Percentiles rank a stretch among this genome's conserved stretches.
phyloP scores from a whole-genome alignment of 495 filamentous ascomycete genomes.

The Podospora comata region DNA sequence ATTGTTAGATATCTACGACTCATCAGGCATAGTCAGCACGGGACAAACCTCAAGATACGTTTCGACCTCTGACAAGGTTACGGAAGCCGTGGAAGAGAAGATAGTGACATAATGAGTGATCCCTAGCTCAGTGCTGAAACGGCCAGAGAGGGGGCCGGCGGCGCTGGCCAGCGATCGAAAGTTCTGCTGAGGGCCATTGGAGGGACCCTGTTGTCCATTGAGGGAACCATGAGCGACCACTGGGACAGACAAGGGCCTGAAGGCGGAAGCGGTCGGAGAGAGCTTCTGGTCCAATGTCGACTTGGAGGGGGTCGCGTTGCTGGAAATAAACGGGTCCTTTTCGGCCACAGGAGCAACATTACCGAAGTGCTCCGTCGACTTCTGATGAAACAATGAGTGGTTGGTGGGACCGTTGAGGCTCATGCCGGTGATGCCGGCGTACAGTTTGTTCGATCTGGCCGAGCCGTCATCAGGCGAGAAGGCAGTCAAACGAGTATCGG shows the following conservation, averaged over 20 bases:
- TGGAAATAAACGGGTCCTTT: constrained; percentile 45
- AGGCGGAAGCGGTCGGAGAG: constrained; percentile 49
- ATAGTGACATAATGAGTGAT: constrained; percentile 42
- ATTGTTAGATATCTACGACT: neutral
- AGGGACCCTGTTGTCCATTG: constrained; percentile 1
- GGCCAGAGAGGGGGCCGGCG: constrained; percentile 1
- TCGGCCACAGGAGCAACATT: constrained; percentile 24
- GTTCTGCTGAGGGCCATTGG: neutral
- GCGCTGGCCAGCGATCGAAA: neutral
- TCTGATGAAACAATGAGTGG: constrained; percentile 15
- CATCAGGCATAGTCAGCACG: neutral
- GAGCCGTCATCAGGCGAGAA: constrained; percentile 61
- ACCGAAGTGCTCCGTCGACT: constrained; percentile 14
- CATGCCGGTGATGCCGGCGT: constrained; percentile 26
- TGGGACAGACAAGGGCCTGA: constrained; percentile 39
- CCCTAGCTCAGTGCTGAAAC: constrained; percentile 37
- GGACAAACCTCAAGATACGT: constrained; percentile 38
- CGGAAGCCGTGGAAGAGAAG: constrained; percentile 24
- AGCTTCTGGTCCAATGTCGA: constrained; percentile 39
- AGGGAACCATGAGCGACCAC: constrained; percentile 33
- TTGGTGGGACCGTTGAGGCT: constrained; percentile 19
- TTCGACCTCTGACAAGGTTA: constrained; percentile 34
- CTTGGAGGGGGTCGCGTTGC: constrained; percentile 26
- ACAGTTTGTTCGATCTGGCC: constrained; percentile 32
- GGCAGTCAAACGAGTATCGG: constrained; percentile 58